Base-by-base conservation (phyloP, 2,329 filamentous ascomycete genomes). In the Colletotrichum phormii region DNA sequence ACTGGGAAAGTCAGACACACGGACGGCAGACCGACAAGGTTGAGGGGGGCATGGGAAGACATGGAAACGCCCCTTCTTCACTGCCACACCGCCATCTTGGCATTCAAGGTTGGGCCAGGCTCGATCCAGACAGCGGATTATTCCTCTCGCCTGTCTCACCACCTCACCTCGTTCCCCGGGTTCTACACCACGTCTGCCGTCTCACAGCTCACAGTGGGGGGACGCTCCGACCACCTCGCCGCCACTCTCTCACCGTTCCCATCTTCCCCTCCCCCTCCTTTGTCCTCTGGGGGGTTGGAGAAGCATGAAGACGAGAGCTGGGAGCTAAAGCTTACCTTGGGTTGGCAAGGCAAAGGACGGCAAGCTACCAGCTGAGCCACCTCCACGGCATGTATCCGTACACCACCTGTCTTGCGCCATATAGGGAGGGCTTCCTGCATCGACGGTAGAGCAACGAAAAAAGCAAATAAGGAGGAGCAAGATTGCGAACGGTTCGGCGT, bases 81-180 rank as follows among this genome's bases (percentile, higher is more conserved):
- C 51, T 71, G 71, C 67, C 71, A 73, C 71, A 73, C 71, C 71
- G 71, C 71, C 57, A 71, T 61, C 71, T 57, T 71, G 35, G 67
- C 71, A 65, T 67, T 46, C 49, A 62, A 66, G 67, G 61, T 61
- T 64, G 54, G 22, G 37, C 70, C 70, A 70, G 70, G 64, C 66
- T 70, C 33, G 59, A 72, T 64, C 49, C 54, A 60, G 22, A n/a
- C 53, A 29, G 18, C 15, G 53, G 51, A 58, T 63, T 61, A 55
- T 64, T 69, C 37, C 37, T n/a, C 42, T 33, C 35, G 31, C 26
- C 42, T 63, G 69, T 72, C 69, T 68, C 69, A 64, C 53, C 46
- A 64, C 29, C n/a, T 13, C 29, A 24, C 67, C 22, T 12, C 24
- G 37, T 57, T 37, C n/a, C 37, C 42, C 67, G 33, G 61, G 37